Conservation (phyloP, 1,284 basidiomycete species). For the Boletus semigastroideus region DNA sequence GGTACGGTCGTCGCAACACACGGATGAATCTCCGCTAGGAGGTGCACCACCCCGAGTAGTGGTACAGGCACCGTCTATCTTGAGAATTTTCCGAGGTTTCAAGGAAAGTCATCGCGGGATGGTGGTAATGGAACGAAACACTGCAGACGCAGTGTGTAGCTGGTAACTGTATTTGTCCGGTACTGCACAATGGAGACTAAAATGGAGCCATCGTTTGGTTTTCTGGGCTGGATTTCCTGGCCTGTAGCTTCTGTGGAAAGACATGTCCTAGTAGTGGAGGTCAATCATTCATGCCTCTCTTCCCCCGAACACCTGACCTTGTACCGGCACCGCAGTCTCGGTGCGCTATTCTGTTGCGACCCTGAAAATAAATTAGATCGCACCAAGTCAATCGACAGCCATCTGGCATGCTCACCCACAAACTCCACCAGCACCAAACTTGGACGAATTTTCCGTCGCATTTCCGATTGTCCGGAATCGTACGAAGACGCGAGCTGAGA, state of each 20-base stretch:
- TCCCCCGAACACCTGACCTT: not conserved
- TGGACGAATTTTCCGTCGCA: not conserved
- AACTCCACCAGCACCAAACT: not conserved
- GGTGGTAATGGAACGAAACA: not conserved
- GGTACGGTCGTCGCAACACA: constrained; percentile 4
- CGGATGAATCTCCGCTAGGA: constrained; percentile 9
- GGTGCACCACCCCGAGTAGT: constrained; percentile 2
- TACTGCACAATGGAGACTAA: too few relatives aligned
- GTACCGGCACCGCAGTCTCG: too few relatives aligned
- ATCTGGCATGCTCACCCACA: too few relatives aligned
- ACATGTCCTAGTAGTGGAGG: too few relatives aligned
- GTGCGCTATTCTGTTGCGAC: too few relatives aligned
- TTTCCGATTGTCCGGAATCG: not conserved
- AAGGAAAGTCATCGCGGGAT: constrained; percentile 5
- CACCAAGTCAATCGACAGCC: not conserved
- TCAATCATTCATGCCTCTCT: not conserved
- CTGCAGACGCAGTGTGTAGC: not conserved
- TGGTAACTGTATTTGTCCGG: not conserved
- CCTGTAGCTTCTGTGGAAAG: too few relatives aligned
- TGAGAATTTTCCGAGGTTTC: not conserved
- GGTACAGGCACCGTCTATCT: constrained; percentile 19
- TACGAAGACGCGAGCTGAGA: not conserved
- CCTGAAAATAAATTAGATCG: too few relatives aligned
- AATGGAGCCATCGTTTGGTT: too few relatives aligned
- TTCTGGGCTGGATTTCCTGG: too few relatives aligned